phyloP scores from a whole-genome alignment of 352 stramenopile genomes.

The Phytophthora capsici region DNA sequence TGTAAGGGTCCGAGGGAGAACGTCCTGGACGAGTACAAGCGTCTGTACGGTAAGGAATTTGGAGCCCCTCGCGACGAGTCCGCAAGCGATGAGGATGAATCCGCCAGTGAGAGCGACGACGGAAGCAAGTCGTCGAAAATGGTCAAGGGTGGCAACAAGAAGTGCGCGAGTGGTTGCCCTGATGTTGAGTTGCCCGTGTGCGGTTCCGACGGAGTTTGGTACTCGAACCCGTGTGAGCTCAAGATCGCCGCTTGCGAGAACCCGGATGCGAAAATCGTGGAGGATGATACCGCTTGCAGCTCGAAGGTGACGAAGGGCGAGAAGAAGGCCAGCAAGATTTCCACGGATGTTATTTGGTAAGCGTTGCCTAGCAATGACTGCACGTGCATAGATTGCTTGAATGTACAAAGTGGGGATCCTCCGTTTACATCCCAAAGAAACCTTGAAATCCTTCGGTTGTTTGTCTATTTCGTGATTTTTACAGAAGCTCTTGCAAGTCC shows the following conservation, averaged over 20 bases:
- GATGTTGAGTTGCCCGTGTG: slow-evolving; percentile 36
- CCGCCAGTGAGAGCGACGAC: slow-evolving; percentile 3
- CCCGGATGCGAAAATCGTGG: slow-evolving; percentile 18
- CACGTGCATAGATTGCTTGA: slow-evolving; percentile 1
- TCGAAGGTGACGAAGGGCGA: slow-evolving; percentile 4
- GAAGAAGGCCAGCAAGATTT: slow-evolving; percentile 6
- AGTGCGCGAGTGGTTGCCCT: slow-evolving; percentile 28
- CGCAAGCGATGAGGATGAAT: not conserved
- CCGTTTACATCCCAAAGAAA: not conserved
- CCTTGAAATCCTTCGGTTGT: no score
- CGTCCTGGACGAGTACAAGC: slow-evolving; percentile 22
- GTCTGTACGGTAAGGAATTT: slow-evolving; percentile 27
- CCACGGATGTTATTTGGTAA: not conserved
- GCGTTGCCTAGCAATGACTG: not conserved
- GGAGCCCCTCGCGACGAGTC: slow-evolving; percentile 8
- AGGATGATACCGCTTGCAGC: slow-evolving; percentile 10
- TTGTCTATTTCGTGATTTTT: not conserved
- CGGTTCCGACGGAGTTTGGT: slow-evolving; percentile 42
- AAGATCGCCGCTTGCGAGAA: slow-evolving; percentile 24
- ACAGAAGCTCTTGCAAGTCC: slow-evolving; percentile 78
- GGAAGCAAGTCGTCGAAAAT: slow-evolving; percentile 4
- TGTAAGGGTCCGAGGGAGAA: slow-evolving; percentile 40
- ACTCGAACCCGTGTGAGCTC: slow-evolving; percentile 38
- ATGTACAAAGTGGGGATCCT: not conserved
- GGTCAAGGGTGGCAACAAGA: slow-evolving; percentile 12